These are phyloP conservation scores for Sclerotinia glacialis DNA, from an alignment of 2,329 filamentous ascomycete species.

Conservation along the genomic window DNA sequence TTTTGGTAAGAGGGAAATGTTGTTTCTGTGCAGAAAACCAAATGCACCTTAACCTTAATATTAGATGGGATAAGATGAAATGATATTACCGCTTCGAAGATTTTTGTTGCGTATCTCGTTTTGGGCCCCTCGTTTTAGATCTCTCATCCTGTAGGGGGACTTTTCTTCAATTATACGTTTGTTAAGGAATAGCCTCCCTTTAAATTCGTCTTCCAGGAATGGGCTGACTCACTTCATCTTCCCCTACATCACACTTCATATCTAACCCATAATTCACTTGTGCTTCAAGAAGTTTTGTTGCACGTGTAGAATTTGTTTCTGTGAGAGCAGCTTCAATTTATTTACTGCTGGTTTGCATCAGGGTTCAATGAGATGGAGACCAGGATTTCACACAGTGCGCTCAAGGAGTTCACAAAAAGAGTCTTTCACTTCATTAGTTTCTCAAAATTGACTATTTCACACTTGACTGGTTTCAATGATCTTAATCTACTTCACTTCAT, in stretches of 20 bases:
- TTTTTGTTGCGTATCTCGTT: neutral
- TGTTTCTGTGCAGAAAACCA: neutral
- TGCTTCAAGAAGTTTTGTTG: neutral
- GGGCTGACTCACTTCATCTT: too few relatives aligned
- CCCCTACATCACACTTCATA: too few relatives aligned
- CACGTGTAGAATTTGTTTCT: neutral
- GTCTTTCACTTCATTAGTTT: neutral
- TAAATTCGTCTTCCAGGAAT: too few relatives aligned
- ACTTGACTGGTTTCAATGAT: neutral
- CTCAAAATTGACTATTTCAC: neutral
- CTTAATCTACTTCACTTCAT: neutral
- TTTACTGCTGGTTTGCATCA: neutral
- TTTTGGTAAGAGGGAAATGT: neutral
- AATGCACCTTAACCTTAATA: neutral
- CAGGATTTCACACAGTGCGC: neutral
- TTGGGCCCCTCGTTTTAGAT: neutral
- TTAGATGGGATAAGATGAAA: neutral
- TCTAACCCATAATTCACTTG: neutral
- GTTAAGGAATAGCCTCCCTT: neutral
- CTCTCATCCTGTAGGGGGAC: too few relatives aligned
- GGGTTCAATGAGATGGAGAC: neutral
- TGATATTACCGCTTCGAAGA: neutral
- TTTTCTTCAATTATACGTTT: neutral
- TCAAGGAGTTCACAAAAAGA: neutral
- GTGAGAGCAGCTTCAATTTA: neutral